Evolutionary conservation across 306 rosid species (phyloP).

Genomic region (Delonix regia): DNA sequence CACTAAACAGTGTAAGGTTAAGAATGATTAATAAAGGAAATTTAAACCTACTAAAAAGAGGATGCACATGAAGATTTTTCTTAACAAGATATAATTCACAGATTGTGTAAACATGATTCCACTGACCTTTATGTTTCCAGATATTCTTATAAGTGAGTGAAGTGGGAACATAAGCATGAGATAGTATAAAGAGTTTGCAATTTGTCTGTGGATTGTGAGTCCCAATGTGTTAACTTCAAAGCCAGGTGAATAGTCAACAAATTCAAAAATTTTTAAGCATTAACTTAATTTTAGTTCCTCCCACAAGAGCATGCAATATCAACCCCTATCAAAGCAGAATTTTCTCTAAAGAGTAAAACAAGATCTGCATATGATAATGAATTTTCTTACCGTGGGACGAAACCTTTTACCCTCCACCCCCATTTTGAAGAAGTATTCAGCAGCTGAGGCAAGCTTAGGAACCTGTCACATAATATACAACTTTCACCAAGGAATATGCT

Average conservation of each 20-base stretch:
- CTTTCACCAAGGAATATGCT: not conserved
- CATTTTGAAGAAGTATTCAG: slow-evolving; percentile 91
- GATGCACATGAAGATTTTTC: not conserved
- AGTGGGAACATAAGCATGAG: not conserved
- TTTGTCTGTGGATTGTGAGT: not conserved
- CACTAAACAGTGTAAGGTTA: not conserved
- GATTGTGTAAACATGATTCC: not conserved
- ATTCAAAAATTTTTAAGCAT: slow-evolving; percentile 9
- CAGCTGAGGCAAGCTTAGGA: slow-evolving; percentile 96
- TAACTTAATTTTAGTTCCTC: slow-evolving; percentile 7
- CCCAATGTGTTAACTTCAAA: not conserved
- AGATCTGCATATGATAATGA: slow-evolving; percentile 23
- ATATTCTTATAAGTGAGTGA: slow-evolving; percentile 5
- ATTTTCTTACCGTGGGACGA: slow-evolving; percentile 85
- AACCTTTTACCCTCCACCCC: slow-evolving; percentile 97
- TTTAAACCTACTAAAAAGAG: not conserved
- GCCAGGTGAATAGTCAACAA: not conserved
- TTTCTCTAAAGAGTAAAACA: not conserved
- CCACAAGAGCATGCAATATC: slow-evolving; percentile 21
- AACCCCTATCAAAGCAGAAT: slow-evolving; percentile 7
- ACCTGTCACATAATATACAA: slow-evolving; percentile 61
- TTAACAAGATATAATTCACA: not conserved
- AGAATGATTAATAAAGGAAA: not conserved
- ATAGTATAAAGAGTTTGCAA: slow-evolving; percentile 12
- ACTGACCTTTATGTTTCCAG: not conserved